Evolutionary conservation across 2,329 filamentous ascomycete species (phyloP).

Genomic region (Fusarium sp.): DNA sequence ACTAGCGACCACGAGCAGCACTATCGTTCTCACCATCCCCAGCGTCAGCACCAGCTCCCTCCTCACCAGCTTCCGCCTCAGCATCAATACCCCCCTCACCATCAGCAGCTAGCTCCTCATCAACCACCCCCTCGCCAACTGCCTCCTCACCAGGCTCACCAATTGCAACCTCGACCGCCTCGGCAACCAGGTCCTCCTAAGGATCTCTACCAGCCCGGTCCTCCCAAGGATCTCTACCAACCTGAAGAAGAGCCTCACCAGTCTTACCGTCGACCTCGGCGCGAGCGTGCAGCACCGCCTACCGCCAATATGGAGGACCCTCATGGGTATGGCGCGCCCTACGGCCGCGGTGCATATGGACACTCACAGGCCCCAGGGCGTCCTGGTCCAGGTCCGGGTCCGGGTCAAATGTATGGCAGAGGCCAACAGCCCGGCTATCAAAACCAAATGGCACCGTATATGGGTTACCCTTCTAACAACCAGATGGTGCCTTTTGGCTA

Average conservation of each 20-base stretch:
- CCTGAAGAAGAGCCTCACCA: constrained; percentile 44
- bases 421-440: constrained; percentile 57
- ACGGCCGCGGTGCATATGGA: constrained; percentile 55
- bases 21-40: constrained; percentile 50
- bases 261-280: constrained; percentile 41
- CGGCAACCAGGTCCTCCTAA: constrained; percentile 54
- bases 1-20: constrained; percentile 37
- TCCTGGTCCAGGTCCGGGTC: constrained; percentile 10
- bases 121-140: constrained; percentile 50
- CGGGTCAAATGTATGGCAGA: constrained; percentile 49
- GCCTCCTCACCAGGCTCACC: constrained; percentile 49
- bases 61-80: constrained; percentile 49
- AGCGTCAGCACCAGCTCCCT: constrained; percentile 52
- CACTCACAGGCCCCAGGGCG: constrained; percentile 30
- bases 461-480: constrained; percentile 54
- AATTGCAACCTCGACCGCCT: constrained; percentile 55
- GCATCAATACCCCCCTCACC: constrained; percentile 54
- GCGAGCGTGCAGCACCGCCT: constrained; percentile 46
- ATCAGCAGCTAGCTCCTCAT: constrained; percentile 50
- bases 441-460: constrained; percentile 61
- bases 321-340: constrained; percentile 68
- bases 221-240: constrained; percentile 51
- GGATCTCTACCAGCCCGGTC: constrained; percentile 43
- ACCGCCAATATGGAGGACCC: constrained; percentile 73
- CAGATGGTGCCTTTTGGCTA: constrained; percentile 64